Conservation (phyloP, 2,329 filamentous ascomycete genomes). For the Cordyceps militaris region DNA sequence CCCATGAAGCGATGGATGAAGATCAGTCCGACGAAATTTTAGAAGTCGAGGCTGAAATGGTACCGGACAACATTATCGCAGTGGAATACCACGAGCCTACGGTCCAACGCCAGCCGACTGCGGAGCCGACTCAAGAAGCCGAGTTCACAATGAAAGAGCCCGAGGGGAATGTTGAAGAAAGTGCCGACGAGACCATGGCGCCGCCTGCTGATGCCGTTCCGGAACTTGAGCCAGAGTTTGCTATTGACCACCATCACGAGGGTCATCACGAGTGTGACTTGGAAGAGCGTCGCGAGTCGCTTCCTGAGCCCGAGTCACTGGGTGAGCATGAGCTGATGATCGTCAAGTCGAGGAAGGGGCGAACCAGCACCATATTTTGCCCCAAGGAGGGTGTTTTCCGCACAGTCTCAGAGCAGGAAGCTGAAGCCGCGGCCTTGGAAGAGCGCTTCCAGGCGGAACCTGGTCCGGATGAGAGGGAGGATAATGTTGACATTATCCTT, state of each 20-base stretch:
- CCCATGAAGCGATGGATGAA: background rate
- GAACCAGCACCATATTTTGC: constrained; percentile 49
- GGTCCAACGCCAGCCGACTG: background rate
- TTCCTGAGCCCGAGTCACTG: constrained; percentile 3
- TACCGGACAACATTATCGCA: constrained; percentile 16
- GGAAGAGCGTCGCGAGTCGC: constrained; percentile 16
- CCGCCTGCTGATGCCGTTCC: constrained; percentile 14
- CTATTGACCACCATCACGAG: background rate
- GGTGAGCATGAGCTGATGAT: constrained; percentile 12
- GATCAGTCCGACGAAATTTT: constrained; percentile 25
- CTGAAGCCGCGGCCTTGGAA: constrained; percentile 40
- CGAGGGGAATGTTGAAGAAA: background rate
- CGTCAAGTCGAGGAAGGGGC: constrained; percentile 31
- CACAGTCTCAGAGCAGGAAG: constrained; percentile 49
- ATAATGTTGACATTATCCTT: constrained; percentile 16
- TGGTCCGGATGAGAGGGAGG: constrained; percentile 20
- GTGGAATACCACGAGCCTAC: constrained; percentile 2
- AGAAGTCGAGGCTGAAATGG: constrained; percentile 26
- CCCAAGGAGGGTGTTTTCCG: constrained; percentile 58
- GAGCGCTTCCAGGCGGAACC: constrained; percentile 21
- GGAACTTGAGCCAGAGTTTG: constrained; percentile 15
- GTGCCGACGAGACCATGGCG: background rate
- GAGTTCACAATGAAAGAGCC: background rate
- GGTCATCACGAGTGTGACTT: background rate
- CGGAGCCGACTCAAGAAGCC: background rate